Evolutionary conservation across 176 grass and related monocot genomes (phyloP), one percentile per base, ranked within the genome.

Genomic region (Oryza meyeriana): DNA sequence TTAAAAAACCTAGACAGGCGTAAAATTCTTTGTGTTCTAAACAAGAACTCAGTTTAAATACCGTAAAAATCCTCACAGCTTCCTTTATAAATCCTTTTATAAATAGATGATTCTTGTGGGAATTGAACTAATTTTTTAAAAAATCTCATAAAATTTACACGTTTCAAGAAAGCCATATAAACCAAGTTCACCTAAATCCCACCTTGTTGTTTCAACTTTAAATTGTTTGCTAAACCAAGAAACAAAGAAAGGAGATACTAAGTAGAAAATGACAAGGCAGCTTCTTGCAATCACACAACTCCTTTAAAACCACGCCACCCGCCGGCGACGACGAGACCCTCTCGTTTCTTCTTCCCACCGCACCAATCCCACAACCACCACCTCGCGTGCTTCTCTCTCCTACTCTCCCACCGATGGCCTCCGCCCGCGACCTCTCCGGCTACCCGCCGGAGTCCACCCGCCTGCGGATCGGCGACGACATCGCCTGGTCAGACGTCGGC

Each of bases 401-500:
- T 20, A 1, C 2, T 34, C 52, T 20, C 7, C 8, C 10, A 1
- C 17, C 17, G 28, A 86, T 90, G 88, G 83, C 83, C 4, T 61
- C 61, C 34, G 8, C 59, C 1, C 78, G 71, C 45, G 38, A 76
- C 16, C 59, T 30, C n/a, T 12, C 30, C 36, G 47, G 61, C 79
- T 31, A 74, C 36, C 91, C 87, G 63, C 52, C 90, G 72, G 90
- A 84, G 13, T 93, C 93, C 0, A 59, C 39, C 33, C 27, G 55
- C 22, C 78, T 83, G 8, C 79, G 41, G 4, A 84, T 85, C 55
- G 87, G 79, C 26, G 89, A 85, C 22, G 93, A 91, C 12, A 25
- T 90, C 69, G 69, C 90, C 36, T 95, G 97, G 97, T 85, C 79
- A 4, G 97, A 87, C 65, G 65, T 86, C 72, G 75, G 28, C 72